Evolutionary conservation across 768 basidiomycete species (phyloP), one percentile per base, ranked within the genome.

Genomic region (Agrocybe pediades): DNA sequence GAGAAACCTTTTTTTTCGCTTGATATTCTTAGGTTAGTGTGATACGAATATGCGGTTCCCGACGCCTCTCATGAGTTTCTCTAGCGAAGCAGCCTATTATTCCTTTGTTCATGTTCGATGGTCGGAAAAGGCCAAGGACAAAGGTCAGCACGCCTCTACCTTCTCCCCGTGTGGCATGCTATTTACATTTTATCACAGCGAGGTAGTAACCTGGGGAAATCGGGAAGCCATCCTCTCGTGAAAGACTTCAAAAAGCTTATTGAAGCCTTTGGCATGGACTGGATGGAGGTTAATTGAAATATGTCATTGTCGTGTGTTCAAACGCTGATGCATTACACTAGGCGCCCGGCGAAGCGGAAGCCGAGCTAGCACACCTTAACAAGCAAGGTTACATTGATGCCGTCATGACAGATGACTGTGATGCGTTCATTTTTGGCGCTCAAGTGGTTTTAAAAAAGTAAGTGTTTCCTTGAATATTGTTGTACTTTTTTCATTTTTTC

Each of bases 81-180:
- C 7, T 33, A 70, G 67, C 51, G 17, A 59, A 64, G 51, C 46
- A 64, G 20, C 86, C 88, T 0, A 75, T 90, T 43, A 71, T 87
- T 16, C 86, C 86, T 0, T 73, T 90, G 23, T 88, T 90, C 63
- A 82, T 90, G 2, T 90, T 90, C 63, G 87, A 90, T 66, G 88
- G 89, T 0, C 80, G 83, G 2, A 69, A 82, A 50, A 77, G 88
- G 47, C 88, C 88, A 3, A 75, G 78, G 33, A 60, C 82, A 56
- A 90, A 91, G 71, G 81, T 80, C 71, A 77, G 13, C 21, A 74
- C 73, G 56, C 64, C 11, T 13, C 9, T 9, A 24, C 9, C 41
- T 6, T 9, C 19, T n/a, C 11, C 9, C 66, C 33, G 6, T 16
- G 2, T 20, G n/a, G 9, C 11, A 21, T n/a, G 33, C 23, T 11